phyloP scores from a whole-genome alignment of 176 grass and related monocot species.

The Canna indica region DNA sequence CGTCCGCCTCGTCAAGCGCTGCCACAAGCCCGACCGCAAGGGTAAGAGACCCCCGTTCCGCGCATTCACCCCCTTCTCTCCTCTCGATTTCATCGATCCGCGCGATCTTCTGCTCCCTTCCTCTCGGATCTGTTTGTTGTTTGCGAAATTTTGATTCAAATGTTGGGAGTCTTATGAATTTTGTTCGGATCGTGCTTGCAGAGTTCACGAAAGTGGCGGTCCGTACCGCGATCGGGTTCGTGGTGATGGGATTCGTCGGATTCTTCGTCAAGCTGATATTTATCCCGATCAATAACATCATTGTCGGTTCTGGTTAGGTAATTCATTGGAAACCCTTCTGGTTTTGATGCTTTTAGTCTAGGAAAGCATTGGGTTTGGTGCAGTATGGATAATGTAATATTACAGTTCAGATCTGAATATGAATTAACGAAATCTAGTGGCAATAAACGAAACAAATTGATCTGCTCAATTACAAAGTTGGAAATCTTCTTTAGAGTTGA shows the following conservation, averaged over 20 bases:
- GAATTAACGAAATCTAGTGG: too few relatives aligned
- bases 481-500: neutral
- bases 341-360: neutral
- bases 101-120: neutral
- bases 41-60: neutral
- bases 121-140: neutral
- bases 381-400: neutral
- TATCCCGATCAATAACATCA: constrained; percentile 25
- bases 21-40: constrained; percentile 20
- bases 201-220: constrained; percentile 20
- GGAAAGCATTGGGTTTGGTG: neutral
- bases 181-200: neutral
- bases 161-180: neutral
- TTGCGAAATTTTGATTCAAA: neutral
- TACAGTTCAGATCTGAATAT: neutral
- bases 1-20: constrained; percentile 15
- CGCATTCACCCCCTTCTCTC: too few relatives aligned
- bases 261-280: constrained; percentile 24
- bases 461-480: neutral
- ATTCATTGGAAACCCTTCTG: neutral
- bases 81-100: neutral
- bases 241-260: constrained; percentile 24
- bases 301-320: constrained; percentile 23
- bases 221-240: constrained; percentile 20
- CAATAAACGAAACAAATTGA: too few relatives aligned